Conservation (phyloP, 2,329 filamentous ascomycete species). For the Colletotrichum sojae region DNA sequence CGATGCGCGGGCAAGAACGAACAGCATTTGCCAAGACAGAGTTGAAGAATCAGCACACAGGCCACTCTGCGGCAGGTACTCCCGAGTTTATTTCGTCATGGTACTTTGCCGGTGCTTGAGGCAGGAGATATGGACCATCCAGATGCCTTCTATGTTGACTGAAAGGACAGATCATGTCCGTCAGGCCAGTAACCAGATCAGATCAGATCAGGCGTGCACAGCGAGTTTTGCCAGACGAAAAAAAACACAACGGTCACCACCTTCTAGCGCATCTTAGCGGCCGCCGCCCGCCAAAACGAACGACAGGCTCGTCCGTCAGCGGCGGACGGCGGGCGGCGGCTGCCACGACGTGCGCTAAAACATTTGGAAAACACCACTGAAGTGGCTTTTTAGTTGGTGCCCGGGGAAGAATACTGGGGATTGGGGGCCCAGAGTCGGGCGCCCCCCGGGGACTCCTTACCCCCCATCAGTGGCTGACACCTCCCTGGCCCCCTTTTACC, state of each 20-base stretch:
- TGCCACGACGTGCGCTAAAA: slow-evolving; percentile 32
- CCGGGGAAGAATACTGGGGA: slow-evolving; percentile 21
- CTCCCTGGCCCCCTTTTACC: background rate
- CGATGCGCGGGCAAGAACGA: too few species aligned
- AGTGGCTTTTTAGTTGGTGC: slow-evolving; percentile 11
- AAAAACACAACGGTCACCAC: background rate
- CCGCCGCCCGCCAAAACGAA: background rate
- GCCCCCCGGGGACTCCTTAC: slow-evolving; percentile 33
- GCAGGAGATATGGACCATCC: too few species aligned
- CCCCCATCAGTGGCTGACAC: background rate
- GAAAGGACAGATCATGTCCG: background rate
- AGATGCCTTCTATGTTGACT: too few species aligned
- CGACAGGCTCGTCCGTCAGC: slow-evolving; percentile 13
- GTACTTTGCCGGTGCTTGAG: too few species aligned
- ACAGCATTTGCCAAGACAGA: too few species aligned
- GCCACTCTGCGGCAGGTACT: too few species aligned
- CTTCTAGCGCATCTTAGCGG: slow-evolving; percentile 10
- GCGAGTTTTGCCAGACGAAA: background rate
- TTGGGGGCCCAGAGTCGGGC: slow-evolving; percentile 5
- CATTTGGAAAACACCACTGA: slow-evolving; percentile 25
- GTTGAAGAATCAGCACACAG: too few species aligned
- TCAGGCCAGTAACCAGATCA: slow-evolving; percentile 4
- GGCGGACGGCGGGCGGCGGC: slow-evolving; percentile 21
- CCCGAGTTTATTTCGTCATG: too few species aligned
- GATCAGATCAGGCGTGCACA: background rate